phyloP scores from a whole-genome alignment of 2,329 filamentous ascomycete genomes.

The Pseudogymnoascus pannorum region DNA sequence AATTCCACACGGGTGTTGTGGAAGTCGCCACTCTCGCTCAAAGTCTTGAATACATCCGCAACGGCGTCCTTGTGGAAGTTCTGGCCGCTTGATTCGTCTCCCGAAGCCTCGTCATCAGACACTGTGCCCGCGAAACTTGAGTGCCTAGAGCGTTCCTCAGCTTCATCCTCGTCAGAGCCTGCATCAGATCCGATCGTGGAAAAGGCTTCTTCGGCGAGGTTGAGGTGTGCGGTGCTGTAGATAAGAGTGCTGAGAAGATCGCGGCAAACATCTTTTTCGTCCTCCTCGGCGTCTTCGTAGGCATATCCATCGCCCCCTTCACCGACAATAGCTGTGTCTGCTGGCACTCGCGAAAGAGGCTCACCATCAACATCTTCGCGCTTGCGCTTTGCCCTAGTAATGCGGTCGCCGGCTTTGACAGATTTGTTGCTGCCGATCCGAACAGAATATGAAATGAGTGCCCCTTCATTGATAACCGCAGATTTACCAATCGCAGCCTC shows the following conservation, averaged over 20 bases:
- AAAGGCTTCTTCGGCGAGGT: conserved; percentile 47
- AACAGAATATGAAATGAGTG: conserved; percentile 73
- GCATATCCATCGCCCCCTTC: conserved; percentile 53
- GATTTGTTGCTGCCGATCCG: conserved; percentile 56
- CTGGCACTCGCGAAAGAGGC: conserved; percentile 26
- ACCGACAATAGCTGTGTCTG: conserved; percentile 49
- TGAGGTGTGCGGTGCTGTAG: conserved; percentile 29
- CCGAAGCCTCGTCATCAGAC: conserved; percentile 49
- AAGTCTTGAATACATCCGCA: conserved; percentile 75
- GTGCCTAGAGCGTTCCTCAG: conserved; percentile 47
- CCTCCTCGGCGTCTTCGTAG: conserved; percentile 54
- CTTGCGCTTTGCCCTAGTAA: conserved; percentile 35
- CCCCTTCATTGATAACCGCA: conserved; percentile 62
- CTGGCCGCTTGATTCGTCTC: conserved; percentile 35
- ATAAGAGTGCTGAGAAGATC: conserved; percentile 47
- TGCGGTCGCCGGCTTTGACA: conserved; percentile 31
- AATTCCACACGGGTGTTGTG: conserved; percentile 81
- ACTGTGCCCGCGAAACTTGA: conserved; percentile 68
- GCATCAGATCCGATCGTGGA: conserved; percentile 56
- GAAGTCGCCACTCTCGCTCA: conserved; percentile 71
- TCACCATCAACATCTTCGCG: conserved; percentile 29
- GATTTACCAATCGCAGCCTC: conserved; percentile 63
- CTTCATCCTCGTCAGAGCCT: conserved; percentile 21
- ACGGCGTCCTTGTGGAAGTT: conserved; percentile 85
- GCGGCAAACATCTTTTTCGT: conserved; percentile 48